Evolutionary conservation across 345 rosid species (phyloP).

Genomic region (Lumnitzera racemosa): DNA sequence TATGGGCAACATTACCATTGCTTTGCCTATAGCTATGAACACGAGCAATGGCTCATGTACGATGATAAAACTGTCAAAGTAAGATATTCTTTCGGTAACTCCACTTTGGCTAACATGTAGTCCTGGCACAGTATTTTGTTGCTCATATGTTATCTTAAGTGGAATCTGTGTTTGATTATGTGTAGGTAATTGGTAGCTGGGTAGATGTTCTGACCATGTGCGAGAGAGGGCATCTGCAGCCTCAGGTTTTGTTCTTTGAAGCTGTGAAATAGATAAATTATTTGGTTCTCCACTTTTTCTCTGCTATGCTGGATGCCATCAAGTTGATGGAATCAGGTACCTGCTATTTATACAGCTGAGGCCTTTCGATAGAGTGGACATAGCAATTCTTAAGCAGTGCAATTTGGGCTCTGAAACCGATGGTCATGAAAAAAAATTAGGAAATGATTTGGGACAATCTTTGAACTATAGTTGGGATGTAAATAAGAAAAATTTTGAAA

Average conservation of each 20-base stretch:
- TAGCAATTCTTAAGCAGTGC: conserved; percentile 11
- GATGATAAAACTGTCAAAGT: conserved; percentile 97
- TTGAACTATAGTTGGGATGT: conserved; percentile 8
- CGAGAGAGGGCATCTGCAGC: conserved; percentile 87
- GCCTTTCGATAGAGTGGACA: conserved; percentile 9
- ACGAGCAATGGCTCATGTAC: conserved; percentile 79
- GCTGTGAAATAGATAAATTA: conserved; percentile 36
- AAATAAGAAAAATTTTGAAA: conserved; percentile 15
- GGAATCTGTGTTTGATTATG: conserved; percentile 12
- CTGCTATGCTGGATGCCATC: background rate
- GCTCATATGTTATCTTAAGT: background rate
- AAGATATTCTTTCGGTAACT: conserved; percentile 4
- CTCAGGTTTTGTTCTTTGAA: conserved; percentile 92
- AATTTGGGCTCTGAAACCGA: conserved; percentile 8
- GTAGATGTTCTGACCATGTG: conserved; percentile 70
- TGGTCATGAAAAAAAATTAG: conserved; percentile 9
- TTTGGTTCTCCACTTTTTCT: conserved; percentile 8
- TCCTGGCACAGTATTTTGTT: background rate
- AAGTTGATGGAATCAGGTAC: conserved; percentile 8
- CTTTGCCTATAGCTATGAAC: conserved; percentile 78
- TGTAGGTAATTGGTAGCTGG: conserved; percentile 87
- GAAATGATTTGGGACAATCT: conserved; percentile 11
- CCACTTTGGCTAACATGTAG: background rate
- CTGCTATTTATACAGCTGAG: conserved; percentile 9
- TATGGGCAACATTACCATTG: conserved; percentile 98